Evolutionary conservation across 352 stramenopile species (phyloP).

Genomic region (Phytophthora macrochlamydospora): DNA sequence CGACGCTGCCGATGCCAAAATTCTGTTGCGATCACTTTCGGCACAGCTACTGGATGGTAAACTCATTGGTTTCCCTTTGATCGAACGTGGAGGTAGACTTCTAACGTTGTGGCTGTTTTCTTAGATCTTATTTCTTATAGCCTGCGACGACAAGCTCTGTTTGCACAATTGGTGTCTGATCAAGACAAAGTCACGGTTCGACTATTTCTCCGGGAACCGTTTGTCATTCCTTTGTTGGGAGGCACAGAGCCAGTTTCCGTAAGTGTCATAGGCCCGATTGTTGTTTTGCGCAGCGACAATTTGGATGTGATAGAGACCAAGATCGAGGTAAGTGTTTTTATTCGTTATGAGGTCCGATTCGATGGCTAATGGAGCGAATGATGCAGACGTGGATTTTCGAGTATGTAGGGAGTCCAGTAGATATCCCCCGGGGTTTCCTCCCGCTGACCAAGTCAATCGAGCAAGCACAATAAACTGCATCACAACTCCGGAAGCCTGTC

Average conservation of each 20-base stretch:
- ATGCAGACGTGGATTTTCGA: constrained; percentile 50
- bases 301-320: constrained; percentile 63
- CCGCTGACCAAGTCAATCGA: constrained; percentile 56
- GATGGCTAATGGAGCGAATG: not conserved
- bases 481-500: constrained; percentile 9
- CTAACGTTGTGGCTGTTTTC: not conserved
- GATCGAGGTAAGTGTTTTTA: constrained; percentile 39
- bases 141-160: constrained; percentile 51
- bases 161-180: constrained; percentile 43
- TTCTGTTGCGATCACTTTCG: constrained; percentile 43
- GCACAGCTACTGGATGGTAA: constrained; percentile 53
- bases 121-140: constrained; percentile 54
- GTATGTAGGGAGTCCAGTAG: constrained; percentile 37
- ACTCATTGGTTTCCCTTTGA: constrained; percentile 1
- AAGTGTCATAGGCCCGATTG: constrained; percentile 48
- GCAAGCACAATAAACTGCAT: constrained; percentile 7
- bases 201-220: constrained; percentile 54
- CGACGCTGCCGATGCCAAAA: constrained; percentile 42
- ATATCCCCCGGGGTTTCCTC: constrained; percentile 48
- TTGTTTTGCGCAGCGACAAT: constrained; percentile 54
- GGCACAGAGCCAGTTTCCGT: constrained; percentile 19
- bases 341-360: too few species aligned
- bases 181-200: constrained; percentile 57
- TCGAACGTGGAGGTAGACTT: not conserved
- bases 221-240: constrained; percentile 26